These are phyloP conservation scores for Sporormia fimetaria DNA, from an alignment of 495 filamentous ascomycete genomes.

Conservation along the genomic window DNA sequence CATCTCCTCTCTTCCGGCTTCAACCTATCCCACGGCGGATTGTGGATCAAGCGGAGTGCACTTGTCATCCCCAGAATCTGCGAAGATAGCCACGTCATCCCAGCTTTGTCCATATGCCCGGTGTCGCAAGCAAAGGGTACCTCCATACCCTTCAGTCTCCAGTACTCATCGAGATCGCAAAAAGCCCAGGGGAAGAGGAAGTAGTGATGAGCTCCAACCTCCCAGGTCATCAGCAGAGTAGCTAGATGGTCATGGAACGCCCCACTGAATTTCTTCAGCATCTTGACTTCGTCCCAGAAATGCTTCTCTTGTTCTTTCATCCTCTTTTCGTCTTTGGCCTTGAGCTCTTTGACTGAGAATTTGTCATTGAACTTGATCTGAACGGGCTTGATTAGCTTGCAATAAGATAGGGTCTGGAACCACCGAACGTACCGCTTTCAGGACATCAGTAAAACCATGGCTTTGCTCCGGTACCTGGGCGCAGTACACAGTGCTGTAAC, in stretches of 20 bases:
- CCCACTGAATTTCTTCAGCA: constrained; percentile 7
- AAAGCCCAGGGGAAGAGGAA: constrained; percentile 5
- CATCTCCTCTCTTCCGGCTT: not conserved
- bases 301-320: constrained; percentile 1
- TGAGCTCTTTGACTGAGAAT: not conserved
- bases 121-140: not conserved
- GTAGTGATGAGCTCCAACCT: not conserved
- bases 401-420: no score
- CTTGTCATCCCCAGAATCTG: not conserved
- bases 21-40: no score
- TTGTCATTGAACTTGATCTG: not conserved
- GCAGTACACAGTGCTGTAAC: no score
- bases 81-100: not conserved
- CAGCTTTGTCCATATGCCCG: not conserved
- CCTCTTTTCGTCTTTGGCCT: not conserved
- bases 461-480: no score
- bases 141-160: not conserved
- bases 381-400: no score
- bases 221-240: constrained; percentile 5
- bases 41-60: not conserved
- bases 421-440: no score
- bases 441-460: no score
- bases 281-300: constrained; percentile 1
- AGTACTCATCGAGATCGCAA: constrained; percentile 5
- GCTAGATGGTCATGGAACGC: constrained; percentile 3